Conservation (phyloP, 768 basidiomycete species). For the Fomitopsis serialis region DNA sequence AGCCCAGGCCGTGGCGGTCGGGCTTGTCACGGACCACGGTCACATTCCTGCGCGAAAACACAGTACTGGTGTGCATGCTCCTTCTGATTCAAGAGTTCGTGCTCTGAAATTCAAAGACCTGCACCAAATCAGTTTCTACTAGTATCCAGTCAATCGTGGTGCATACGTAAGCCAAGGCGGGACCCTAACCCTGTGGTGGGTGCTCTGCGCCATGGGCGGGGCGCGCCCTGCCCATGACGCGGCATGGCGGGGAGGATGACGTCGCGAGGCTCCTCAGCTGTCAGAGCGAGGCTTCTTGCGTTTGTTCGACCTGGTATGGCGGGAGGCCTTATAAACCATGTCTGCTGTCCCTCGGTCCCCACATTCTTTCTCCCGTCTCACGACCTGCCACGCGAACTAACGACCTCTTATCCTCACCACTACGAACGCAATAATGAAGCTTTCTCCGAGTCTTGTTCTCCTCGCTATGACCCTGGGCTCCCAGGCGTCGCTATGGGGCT, state of each 20-base stretch:
- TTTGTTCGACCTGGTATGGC: not conserved
- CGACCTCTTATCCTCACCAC: conserved; percentile 3
- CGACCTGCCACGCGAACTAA: not conserved
- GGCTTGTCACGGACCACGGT: no score
- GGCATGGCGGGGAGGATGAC: not conserved
- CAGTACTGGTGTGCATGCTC: no score
- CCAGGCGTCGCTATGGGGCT: conserved; percentile 25
- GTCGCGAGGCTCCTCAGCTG: not conserved
- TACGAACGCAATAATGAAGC: conserved; percentile 6
- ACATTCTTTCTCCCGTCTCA: not conserved
- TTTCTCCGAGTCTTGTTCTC: conserved; percentile 16
- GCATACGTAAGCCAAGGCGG: no score
- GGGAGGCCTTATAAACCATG: not conserved
- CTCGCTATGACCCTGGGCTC: conserved; percentile 27
- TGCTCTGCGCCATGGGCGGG: not conserved
- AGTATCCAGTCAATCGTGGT: no score
- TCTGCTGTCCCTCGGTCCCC: not conserved
- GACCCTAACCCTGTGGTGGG: not conserved
- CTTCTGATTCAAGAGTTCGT: no score
- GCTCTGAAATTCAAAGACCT: no score
- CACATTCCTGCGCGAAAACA: no score
- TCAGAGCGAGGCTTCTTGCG: not conserved
- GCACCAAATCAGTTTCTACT: no score
- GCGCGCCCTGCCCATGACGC: not conserved
- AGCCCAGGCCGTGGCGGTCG: no score